phyloP scores from a whole-genome alignment of 352 stramenopile genomes.

The Phytophthora uliginosa region DNA sequence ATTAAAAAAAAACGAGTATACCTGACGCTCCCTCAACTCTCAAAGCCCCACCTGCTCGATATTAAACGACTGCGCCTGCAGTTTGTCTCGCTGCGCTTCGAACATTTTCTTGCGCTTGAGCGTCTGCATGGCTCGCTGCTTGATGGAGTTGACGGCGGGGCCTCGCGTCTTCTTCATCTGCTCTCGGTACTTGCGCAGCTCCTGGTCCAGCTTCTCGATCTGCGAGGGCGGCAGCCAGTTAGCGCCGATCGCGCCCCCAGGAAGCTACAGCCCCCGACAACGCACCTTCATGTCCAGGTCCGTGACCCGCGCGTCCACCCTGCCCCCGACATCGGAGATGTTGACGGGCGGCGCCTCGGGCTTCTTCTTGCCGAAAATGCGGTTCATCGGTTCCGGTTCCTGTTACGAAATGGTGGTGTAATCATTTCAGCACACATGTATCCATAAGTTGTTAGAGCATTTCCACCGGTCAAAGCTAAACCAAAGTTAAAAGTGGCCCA shows the following conservation, averaged over 20 bases:
- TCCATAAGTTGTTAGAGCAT: too few species aligned
- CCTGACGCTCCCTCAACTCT: not conserved
- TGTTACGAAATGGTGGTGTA: constrained; percentile 1
- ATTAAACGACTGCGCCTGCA: constrained; percentile 88
- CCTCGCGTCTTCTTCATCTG: constrained; percentile 87
- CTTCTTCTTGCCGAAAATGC: constrained; percentile 91
- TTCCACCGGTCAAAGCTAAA: too few species aligned
- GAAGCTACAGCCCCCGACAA: not conserved
- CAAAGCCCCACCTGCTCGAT: constrained; percentile 74
- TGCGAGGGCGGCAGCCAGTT: constrained; percentile 25
- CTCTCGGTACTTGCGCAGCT: constrained; percentile 84
- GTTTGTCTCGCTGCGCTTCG: constrained; percentile 83
- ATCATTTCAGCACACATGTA: constrained; percentile 9
- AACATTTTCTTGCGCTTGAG: constrained; percentile 94
- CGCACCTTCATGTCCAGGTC: constrained; percentile 86
- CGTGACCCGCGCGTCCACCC: constrained; percentile 78
- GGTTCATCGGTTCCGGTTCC: constrained; percentile 56
- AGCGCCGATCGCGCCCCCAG: not conserved
- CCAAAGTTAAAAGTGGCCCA: too few species aligned
- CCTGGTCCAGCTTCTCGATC: constrained; percentile 87
- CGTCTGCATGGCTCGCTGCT: constrained; percentile 88
- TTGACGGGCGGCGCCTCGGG: constrained; percentile 76
- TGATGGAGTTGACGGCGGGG: constrained; percentile 75
- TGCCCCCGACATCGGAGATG: constrained; percentile 80
- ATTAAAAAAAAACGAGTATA: not conserved